Evolutionary conservation across 116 monocot genomes (phyloP).

Genomic region (Posidonia oceanica): DNA sequence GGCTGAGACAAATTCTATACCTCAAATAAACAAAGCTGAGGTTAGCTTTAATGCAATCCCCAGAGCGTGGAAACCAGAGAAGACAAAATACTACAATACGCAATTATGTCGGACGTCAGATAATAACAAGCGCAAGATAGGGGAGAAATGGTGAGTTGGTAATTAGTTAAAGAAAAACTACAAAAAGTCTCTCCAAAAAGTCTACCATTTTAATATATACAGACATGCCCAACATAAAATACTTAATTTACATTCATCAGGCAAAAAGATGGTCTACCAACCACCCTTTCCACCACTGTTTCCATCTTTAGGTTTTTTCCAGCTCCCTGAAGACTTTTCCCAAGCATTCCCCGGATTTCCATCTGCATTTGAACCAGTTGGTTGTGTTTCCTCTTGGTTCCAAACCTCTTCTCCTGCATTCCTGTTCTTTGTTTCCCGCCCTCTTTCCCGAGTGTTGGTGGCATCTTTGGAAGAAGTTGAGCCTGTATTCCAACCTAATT

Average conservation of each 20-base stretch:
- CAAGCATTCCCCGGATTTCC: conserved; percentile 4
- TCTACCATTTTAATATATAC: not conserved
- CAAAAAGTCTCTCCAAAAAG: not conserved
- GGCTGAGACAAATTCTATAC: too few species aligned
- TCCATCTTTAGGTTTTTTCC: conserved; percentile 2
- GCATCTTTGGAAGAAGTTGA: not conserved
- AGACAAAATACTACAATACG: too few species aligned
- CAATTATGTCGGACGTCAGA: too few species aligned
- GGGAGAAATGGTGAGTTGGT: too few species aligned
- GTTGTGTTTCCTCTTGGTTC: conserved; percentile 2
- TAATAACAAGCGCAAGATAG: too few species aligned
- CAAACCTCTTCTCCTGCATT: not conserved
- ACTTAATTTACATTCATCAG: not conserved
- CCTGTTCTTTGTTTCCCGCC: not conserved
- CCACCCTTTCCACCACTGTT: not conserved
- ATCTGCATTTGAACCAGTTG: not conserved
- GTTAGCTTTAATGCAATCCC: too few species aligned
- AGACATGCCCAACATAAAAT: not conserved
- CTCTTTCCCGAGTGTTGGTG: not conserved
- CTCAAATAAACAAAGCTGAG: too few species aligned
- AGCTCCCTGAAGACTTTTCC: not conserved
- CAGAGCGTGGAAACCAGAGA: too few species aligned
- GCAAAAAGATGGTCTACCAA: not conserved
- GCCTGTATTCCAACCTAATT: not conserved
- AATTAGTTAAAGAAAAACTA: too few species aligned